Evolutionary conservation across 768 basidiomycete genomes (phyloP).

Genomic region (Rhizopogon roseolus): DNA sequence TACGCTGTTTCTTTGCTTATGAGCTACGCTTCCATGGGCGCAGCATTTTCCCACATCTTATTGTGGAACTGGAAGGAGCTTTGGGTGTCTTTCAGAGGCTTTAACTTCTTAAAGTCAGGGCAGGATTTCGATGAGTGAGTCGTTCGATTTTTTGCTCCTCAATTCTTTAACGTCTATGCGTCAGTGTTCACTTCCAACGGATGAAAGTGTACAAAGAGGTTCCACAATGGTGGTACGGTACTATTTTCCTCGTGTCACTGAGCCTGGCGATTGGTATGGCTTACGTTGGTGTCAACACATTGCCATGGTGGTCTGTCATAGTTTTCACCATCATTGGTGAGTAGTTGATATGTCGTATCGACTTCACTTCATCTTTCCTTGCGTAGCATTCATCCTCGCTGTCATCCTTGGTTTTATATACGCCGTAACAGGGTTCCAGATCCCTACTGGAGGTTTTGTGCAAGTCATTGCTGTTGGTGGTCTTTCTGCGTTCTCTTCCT

Average conservation of each 20-base stretch:
- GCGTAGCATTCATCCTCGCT: conserved; percentile 26
- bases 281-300: conserved; percentile 34
- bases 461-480: conserved; percentile 10
- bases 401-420: conserved; percentile 35
- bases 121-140: conserved; percentile 5
- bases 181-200: conserved; percentile 24
- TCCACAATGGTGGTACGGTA: conserved; percentile 47
- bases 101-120: conserved; percentile 21
- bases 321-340: conserved; percentile 38
- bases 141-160: neutral
- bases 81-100: conserved; percentile 14
- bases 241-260: conserved; percentile 40
- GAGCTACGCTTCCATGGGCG: conserved; percentile 10
- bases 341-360: conserved; percentile 9
- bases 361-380: conserved; percentile 10
- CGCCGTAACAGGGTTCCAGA: conserved; percentile 10
- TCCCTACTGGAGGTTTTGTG: conserved; percentile 8
- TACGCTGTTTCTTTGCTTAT: conserved; percentile 8
- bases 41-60: conserved; percentile 41
- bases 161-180: neutral
- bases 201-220: conserved; percentile 52
- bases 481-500: neutral
- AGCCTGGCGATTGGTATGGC: conserved; percentile 45
- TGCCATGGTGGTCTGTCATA: conserved; percentile 53
- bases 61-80: conserved; percentile 50